A percentile compares a stretch with the other conserved stretches of the same genome.
Evolutionary conservation across 192 early-diverging fungal genomes (phyloP).

Genomic region (Rhizophagus sp.): DNA sequence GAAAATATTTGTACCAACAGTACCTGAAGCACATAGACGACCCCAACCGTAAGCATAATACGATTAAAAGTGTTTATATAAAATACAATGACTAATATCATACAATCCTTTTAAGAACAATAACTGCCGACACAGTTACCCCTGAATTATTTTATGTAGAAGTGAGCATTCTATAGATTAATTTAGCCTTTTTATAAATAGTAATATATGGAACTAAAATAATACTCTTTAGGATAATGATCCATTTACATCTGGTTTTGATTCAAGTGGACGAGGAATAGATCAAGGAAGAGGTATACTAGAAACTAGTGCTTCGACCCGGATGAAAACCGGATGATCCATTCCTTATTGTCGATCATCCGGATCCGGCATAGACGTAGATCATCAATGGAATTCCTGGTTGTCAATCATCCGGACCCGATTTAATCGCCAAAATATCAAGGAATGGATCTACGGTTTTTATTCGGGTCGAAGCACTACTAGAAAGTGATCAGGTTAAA

Average conservation of each 20-base stretch:
- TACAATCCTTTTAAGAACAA: not conserved
- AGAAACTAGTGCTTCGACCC: no score
- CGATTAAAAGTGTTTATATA: not conserved
- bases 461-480: no score
- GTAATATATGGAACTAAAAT: not conserved
- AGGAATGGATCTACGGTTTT: no score
- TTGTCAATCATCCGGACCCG: no score
- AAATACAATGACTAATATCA: no score
- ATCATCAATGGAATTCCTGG: no score
- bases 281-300: not conserved
- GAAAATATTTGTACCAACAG: conserved; percentile 8
- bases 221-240: not conserved
- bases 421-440: no score
- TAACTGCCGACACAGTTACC: not conserved
- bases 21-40: conserved; percentile 4
- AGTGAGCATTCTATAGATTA: not conserved
- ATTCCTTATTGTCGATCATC: no score
- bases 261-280: not conserved
- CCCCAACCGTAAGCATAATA: conserved; percentile 15
- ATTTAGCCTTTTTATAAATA: not conserved
- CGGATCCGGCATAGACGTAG: no score
- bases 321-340: no score
- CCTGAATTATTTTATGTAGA: not conserved
- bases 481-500: not conserved
- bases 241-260: not conserved